Evolutionary conservation across 768 basidiomycete genomes (phyloP).

Genomic region (Tylopilus plumbeoviolaceoides): DNA sequence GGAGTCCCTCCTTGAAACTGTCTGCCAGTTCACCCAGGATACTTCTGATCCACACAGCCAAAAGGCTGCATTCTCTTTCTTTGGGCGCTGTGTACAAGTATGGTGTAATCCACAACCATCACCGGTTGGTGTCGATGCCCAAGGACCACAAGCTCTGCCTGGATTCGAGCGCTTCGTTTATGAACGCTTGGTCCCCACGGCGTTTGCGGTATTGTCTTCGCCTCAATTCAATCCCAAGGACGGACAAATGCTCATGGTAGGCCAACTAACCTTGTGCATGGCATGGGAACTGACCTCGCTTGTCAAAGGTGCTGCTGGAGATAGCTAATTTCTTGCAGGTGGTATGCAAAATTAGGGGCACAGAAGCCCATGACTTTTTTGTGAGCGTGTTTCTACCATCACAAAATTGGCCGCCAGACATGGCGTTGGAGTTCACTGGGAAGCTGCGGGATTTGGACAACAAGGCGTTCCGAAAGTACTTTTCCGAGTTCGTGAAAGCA

Average conservation of each 20-base stretch:
- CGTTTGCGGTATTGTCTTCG: conserved; percentile 75
- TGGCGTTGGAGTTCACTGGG: conserved; percentile 70
- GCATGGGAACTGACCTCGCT: not conserved
- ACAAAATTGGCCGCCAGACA: conserved; percentile 80
- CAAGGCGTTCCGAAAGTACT: conserved; percentile 81
- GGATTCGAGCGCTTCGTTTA: conserved; percentile 94
- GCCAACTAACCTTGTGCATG: conserved; percentile 24
- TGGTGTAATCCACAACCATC: conserved; percentile 59
- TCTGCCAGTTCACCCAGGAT: conserved; percentile 72
- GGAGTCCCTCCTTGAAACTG: conserved; percentile 70
- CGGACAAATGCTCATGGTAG: conserved; percentile 77
- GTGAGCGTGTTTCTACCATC: conserved; percentile 78
- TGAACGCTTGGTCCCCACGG: conserved; percentile 74
- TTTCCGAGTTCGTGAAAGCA: conserved; percentile 76
- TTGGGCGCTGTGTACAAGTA: conserved; percentile 58
- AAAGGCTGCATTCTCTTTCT: conserved; percentile 76
- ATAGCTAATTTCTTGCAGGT: conserved; percentile 81
- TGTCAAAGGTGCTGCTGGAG: conserved; percentile 76
- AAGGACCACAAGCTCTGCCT: conserved; percentile 47
- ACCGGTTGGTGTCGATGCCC: conserved; percentile 32
- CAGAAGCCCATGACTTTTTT: conserved; percentile 82
- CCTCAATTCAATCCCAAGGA: conserved; percentile 86
- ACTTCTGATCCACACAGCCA: conserved; percentile 71
- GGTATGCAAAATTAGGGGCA: conserved; percentile 69
- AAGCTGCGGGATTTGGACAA: conserved; percentile 72